Conservation (phyloP, 768 basidiomycete genomes). For the Saitozyma sp. region DNA sequence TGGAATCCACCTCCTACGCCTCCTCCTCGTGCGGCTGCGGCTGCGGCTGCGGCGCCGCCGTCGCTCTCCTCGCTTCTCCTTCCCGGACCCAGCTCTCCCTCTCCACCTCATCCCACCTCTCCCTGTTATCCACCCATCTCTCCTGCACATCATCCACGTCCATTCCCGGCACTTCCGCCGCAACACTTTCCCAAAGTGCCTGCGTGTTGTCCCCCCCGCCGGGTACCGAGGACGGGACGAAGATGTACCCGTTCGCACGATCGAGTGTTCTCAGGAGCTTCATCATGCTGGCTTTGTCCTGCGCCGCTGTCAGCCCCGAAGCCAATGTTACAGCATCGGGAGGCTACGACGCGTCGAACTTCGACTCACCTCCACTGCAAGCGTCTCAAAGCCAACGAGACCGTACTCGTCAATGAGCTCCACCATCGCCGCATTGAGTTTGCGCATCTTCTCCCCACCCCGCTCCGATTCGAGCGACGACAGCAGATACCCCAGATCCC, state of each 20-base stretch:
- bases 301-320: neutral
- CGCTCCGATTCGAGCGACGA: conserved; percentile 63
- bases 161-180: conserved; percentile 5
- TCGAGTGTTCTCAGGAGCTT: conserved; percentile 80
- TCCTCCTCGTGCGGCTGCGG: no score
- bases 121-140: conserved; percentile 83
- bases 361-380: conserved; percentile 81
- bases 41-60: no score
- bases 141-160: conserved; percentile 79
- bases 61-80: conserved; percentile 28
- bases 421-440: conserved; percentile 84
- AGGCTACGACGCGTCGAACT: neutral
- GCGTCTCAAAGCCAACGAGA: conserved; percentile 91
- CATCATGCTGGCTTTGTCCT: conserved; percentile 96
- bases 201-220: conserved; percentile 24
- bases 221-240: conserved; percentile 62
- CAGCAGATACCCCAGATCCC: conserved; percentile 86
- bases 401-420: conserved; percentile 91
- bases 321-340: neutral
- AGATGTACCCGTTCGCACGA: conserved; percentile 88
- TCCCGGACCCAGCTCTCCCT: conserved; percentile 71
- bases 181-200: neutral
- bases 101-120: conserved; percentile 80
- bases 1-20: no score
- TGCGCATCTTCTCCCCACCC: conserved; percentile 67